Evolutionary conservation across 2,329 filamentous ascomycete species (phyloP).

Genomic region (Microdochium bolleyi): DNA sequence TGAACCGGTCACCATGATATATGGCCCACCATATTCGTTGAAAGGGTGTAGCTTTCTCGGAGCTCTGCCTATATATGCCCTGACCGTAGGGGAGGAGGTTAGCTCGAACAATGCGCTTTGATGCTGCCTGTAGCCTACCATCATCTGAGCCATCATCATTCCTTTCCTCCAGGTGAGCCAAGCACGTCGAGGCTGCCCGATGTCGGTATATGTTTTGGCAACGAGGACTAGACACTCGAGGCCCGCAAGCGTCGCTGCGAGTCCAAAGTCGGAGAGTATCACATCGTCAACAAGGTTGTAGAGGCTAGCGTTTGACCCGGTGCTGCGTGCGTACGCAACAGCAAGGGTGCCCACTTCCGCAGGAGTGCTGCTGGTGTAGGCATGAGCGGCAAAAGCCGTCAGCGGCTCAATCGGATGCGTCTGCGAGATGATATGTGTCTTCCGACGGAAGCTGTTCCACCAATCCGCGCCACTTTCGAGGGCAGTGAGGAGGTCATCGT

Average conservation of each 20-base stretch:
- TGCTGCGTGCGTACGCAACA: constrained; percentile 25
- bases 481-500: constrained; percentile 8
- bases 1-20: constrained; percentile 28
- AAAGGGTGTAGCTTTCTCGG: constrained; percentile 20
- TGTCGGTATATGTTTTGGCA: constrained; percentile 32
- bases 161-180: constrained; percentile 32
- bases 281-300: constrained; percentile 28
- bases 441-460: not conserved
- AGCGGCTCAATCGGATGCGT: constrained; percentile 18
- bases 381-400: constrained; percentile 24
- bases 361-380: constrained; percentile 25
- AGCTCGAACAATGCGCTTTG: constrained; percentile 4
- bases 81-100: not conserved
- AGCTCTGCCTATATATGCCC: constrained; percentile 1
- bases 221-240: constrained; percentile 33
- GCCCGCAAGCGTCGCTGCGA: constrained; percentile 29
- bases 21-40: constrained; percentile 13
- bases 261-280: constrained; percentile 30
- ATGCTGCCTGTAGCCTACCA: constrained; percentile 22
- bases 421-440: not conserved
- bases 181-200: constrained; percentile 31
- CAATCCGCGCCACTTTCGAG: not conserved
- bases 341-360: constrained; percentile 27
- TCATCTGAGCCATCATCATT: constrained; percentile 30
- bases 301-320: constrained; percentile 21